phyloP scores from a whole-genome alignment of 306 rosid genomes.

The Gastrolobium bilobum region DNA sequence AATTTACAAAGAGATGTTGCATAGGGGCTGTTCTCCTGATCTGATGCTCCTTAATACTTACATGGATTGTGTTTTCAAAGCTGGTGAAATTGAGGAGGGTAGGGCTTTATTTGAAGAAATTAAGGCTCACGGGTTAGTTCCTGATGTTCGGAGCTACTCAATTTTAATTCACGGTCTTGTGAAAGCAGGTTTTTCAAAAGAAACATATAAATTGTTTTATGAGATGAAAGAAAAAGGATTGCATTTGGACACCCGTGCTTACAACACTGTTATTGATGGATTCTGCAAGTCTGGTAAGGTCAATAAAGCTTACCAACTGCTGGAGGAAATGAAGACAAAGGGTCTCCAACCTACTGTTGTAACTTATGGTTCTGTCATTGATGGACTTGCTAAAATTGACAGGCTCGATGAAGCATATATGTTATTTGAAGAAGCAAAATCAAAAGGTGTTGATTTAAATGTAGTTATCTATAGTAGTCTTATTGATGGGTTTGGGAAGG shows the following conservation, averaged over 20 bases:
- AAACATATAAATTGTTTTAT: constrained; percentile 77
- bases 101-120: constrained; percentile 86
- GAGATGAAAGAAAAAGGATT: constrained; percentile 91
- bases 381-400: constrained; percentile 94
- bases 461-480: constrained; percentile 84
- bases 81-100: constrained; percentile 85
- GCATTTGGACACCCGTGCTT: constrained; percentile 82
- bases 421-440: constrained; percentile 96
- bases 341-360: constrained; percentile 86
- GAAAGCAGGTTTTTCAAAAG: constrained; percentile 86
- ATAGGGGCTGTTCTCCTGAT: constrained; percentile 80
- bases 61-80: constrained; percentile 94
- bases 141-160: constrained; percentile 85
- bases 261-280: constrained; percentile 85
- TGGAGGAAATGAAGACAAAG: constrained; percentile 91
- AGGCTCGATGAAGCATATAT: constrained; percentile 97
- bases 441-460: constrained; percentile 78
- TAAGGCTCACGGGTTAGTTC: constrained; percentile 70
- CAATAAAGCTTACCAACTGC: constrained; percentile 88
- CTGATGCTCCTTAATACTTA: constrained; percentile 86
- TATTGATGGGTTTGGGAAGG: constrained; percentile 95
- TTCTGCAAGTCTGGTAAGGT: constrained; percentile 94
- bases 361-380: constrained; percentile 91
- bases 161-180: constrained; percentile 89
- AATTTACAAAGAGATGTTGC: constrained; percentile 89